Evolutionary conservation across 257 asterid genomes (phyloP), one percentile per base, ranked within the genome.

Genomic region (Ophiorrhiza pumila): DNA sequence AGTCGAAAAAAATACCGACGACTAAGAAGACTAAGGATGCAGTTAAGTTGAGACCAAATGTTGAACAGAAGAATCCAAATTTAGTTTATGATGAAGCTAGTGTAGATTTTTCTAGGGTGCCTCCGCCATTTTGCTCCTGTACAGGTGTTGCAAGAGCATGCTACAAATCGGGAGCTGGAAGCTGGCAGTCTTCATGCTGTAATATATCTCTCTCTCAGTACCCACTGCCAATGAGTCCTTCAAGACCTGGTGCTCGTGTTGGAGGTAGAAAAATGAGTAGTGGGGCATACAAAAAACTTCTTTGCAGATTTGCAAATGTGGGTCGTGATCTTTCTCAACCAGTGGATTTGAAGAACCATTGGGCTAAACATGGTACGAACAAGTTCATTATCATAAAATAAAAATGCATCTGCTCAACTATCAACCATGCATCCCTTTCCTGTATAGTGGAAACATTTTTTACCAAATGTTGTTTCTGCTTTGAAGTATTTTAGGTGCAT

Each of bases 151-250:
- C 80, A 52, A 76, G 77, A 77, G 67, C 32, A 17, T 83, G 87
- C 76, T 64, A 76, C 66, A 78, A 65, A 80, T 71, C 80, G 60
- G 87, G 85, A 8, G 69, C 79, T 41, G 74, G 76, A 59, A 84
- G 78, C 41, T 83, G 85, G 87, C 85, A 83, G 63, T 80, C 87
- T 3, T 69, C 77, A 1, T 83, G 83, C 72, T 83, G 83, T 73
- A 83, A 75, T 56, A 66, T 71, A n/a, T 58, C 79, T 69, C 25
- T 80, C 9, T 83, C 85, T 71, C 74, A 69, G 50, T 83, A 69
- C 75, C 83, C 87, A n/a, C 78, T 83, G 56, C 87, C 87, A 9
- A 39, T 73, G 74, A 76, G 74, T 35, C 71, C 74, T 56, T 80
- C 69, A 45, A 83, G 59, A 62, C 84, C 83, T 27, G 83, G 85